Evolutionary conservation across 352 stramenopile genomes (phyloP), one percentile per base, ranked within the genome.

Genomic region (Pythium periplocum): DNA sequence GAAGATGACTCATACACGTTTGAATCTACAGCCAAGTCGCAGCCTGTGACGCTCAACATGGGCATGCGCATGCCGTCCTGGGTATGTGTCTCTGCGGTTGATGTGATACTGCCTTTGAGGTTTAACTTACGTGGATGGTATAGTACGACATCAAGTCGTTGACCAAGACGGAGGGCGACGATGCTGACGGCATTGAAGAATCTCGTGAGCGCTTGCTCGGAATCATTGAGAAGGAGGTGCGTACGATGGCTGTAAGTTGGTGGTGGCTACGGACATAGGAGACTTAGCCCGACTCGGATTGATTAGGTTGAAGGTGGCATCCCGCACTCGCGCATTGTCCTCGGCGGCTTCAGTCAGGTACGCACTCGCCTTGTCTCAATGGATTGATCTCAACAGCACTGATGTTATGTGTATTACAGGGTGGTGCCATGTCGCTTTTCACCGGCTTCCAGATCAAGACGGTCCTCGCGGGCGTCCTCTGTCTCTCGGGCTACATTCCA

Each of bases 11-110:
- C 31, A 30, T 32, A 26, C 35, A 6, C 49, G 36, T 56, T 26
- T 56, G 11, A 41, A n/a, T 12, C 26, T 45, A 9, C 53, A 84
- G 92, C 95, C 30, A 59, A 75, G 31, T 87, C 75, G 26, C 85
- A 90, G 74, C 93, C 93, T 2, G 95, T 99, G 41, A 96, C 93
- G 11, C 80, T 98, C 61, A 98, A 98, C 61, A 94, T 92, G 72
- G 93, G 95, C 43, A 96, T 96, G 78, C 59, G 69, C 3, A 98
- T 98, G 90, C 87, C 90, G 2, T 82, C 83, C 2, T 99, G 96
- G 92, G 76, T 87, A 49, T 43, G 69, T 64, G 17, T 26, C 17
- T 17, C 9, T 42, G 6, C 11, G 6, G 26, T 8, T 32, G 8
- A 17, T 26, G 45, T 51, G 10, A 10, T 51, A 6, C 6, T 39